phyloP scores from a whole-genome alignment of 2,329 filamentous ascomycete genomes.

The Cryphonectria parasitica region DNA sequence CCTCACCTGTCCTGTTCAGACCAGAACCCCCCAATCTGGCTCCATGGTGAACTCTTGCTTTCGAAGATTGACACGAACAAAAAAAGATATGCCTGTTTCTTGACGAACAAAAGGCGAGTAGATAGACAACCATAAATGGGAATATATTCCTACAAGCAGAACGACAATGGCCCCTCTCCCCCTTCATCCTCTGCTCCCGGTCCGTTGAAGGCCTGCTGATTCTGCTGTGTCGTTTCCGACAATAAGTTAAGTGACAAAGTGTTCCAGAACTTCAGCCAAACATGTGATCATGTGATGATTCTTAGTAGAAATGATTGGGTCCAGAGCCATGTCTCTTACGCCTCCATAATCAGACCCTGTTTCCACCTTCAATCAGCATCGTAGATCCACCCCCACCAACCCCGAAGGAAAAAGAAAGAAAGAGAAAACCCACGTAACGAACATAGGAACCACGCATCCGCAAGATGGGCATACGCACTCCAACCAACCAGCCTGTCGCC shows the following conservation, averaged over 20 bases:
- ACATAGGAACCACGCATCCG: slow-evolving; percentile 7
- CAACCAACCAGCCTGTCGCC: slow-evolving; percentile 2
- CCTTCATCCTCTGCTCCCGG: neutral
- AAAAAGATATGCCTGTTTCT: too few species aligned
- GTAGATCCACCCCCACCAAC: slow-evolving; percentile 17
- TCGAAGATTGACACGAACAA: too few species aligned
- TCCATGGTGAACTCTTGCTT: neutral
- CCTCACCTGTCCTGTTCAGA: neutral
- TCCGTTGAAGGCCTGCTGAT: neutral
- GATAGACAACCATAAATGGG: slow-evolving; percentile 19
- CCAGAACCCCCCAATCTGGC: neutral
- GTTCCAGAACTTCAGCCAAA: slow-evolving; percentile 18
- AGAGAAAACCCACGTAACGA: neutral
- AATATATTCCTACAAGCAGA: slow-evolving; percentile 36
- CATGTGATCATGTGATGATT: slow-evolving; percentile 21
- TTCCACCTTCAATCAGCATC: slow-evolving; percentile 17
- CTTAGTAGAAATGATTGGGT: slow-evolving; percentile 18
- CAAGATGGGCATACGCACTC: neutral
- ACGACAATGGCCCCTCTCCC: slow-evolving; percentile 1
- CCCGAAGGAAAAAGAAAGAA: neutral
- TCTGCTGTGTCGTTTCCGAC: slow-evolving; percentile 13
- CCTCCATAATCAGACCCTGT: slow-evolving; percentile 8
- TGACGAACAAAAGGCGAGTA: neutral
- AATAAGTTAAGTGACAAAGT: slow-evolving; percentile 2
- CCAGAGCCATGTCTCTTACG: slow-evolving; percentile 3